A percentile compares a stretch with the other conserved stretches of the same genome.
Evolutionary conservation across 208 protist genomes (phyloP).

Genomic region (Leptomonas pyrrhocoris): DNA sequence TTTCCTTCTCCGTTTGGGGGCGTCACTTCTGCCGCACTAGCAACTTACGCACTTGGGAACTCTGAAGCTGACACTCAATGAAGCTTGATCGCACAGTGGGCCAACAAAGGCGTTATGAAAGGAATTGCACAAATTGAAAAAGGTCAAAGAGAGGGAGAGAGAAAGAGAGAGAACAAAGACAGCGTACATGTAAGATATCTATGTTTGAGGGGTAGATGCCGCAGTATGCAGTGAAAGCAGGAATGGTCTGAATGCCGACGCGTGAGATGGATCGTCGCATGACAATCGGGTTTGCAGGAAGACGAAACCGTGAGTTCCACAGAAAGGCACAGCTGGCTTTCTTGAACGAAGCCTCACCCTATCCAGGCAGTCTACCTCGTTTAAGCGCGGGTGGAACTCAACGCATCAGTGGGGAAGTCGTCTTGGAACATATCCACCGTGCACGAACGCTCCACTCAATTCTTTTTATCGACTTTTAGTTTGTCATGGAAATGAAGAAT

Average conservation of each 20-base stretch:
- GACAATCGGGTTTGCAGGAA: too few species aligned
- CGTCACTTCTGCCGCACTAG: background rate
- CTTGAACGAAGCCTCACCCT: too few species aligned
- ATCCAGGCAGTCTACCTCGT: too few species aligned
- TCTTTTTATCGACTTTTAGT: slow-evolving; percentile 6
- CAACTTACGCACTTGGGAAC: background rate
- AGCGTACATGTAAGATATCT: too few species aligned
- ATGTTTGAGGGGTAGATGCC: too few species aligned
- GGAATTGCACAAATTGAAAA: background rate
- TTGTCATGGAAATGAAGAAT: slow-evolving; percentile 4
- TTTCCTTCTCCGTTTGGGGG: background rate
- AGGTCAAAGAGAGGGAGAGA: background rate
- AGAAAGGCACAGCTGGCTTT: too few species aligned
- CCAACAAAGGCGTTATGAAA: background rate
- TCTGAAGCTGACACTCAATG: background rate
- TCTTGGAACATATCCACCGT: too few species aligned
- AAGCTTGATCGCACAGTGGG: background rate
- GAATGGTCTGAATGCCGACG: background rate
- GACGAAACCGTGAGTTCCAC: too few species aligned
- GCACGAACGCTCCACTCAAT: too few species aligned
- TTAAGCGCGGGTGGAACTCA: too few species aligned
- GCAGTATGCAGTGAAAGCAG: too few species aligned
- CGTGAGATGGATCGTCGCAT: background rate
- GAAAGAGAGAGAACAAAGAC: background rate
- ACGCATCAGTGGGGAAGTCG: too few species aligned